These are phyloP conservation scores for Xerocomellus amylosporus DNA, from an alignment of 768 basidiomycete species.

Conservation along the genomic window DNA sequence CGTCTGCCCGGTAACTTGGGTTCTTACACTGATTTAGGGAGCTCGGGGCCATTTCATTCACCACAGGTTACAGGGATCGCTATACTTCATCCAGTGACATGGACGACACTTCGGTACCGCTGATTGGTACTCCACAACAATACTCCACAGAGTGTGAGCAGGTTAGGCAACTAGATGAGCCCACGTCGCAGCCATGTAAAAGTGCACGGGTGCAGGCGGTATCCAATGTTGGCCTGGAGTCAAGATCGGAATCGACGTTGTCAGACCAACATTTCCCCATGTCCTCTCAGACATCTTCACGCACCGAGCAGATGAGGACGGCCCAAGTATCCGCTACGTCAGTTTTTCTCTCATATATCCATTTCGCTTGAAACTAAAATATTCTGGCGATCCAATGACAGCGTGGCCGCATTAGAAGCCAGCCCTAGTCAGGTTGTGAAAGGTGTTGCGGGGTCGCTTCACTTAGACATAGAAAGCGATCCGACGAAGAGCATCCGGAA, in stretches of 20 bases:
- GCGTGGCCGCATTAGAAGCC: neutral
- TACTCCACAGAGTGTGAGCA: neutral
- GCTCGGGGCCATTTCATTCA: neutral
- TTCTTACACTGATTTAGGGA: constrained; percentile 1
- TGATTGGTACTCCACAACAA: neutral
- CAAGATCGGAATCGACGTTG: neutral
- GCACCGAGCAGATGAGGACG: neutral
- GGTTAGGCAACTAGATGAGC: neutral
- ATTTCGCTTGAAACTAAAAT: neutral
- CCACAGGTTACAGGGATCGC: neutral
- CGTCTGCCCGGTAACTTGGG: neutral
- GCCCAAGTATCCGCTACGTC: neutral
- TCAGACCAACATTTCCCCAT: neutral
- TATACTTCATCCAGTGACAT: neutral
- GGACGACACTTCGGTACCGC: neutral
- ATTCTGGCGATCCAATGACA: neutral
- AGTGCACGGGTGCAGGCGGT: neutral
- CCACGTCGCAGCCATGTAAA: neutral
- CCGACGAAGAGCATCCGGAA: neutral
- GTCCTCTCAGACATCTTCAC: neutral
- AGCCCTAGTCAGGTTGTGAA: neutral
- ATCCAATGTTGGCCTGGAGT: neutral
- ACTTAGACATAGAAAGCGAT: neutral
- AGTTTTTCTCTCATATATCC: neutral
- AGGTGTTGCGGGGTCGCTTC: neutral